Evolutionary conservation across 2,329 filamentous ascomycete species (phyloP), one percentile per base, ranked within the genome.

Genomic region (Lasiodiplodia gonubiensis): DNA sequence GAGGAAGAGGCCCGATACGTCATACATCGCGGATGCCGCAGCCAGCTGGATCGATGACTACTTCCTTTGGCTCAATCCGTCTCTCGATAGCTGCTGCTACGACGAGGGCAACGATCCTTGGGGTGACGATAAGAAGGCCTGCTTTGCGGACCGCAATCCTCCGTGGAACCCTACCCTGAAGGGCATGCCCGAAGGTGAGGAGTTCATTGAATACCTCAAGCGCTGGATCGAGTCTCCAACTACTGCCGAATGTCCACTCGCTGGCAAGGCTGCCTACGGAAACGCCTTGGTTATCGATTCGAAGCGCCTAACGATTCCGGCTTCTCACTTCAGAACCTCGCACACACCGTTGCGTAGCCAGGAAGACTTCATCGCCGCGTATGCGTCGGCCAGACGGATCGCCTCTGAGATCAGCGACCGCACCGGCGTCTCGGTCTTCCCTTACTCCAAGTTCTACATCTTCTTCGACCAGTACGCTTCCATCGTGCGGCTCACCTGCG

Each of bases 21-120:
- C 93, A 0, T 98, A 93, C 78, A 92, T 99, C 71, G 87, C 93
- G 7, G 90, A 94, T 11, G 91, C 93, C 0, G 90, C 94, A 0
- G 95, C 96, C 3, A 97, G 92, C 78, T 99, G 95, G 95, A 87
- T 99, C 21, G 95, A 99, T 71, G 95, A 99, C 76, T 98, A 93
- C 80, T 93, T 98, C 80, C 86, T 92, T 68, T 99, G 95, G 94
- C 83, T 98, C n/a, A 97, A 98, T 72, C 95, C 95, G 0, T 86
- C 89, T 63, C 86, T 92, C 5, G 78, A 79, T 52, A 91, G 93
- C 53, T 89, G 88, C 81, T 97, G 92, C 73, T 85, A 91, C 46
- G 89, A 94, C 35, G 75, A 55, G n/a, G 49, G 46, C 4, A 18
- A 12, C 8, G 59, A 57, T 16, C 64, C 64, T 1, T 66, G 78